Percentiles rank a stretch among this genome's conserved stretches.
Evolutionary conservation across 345 rosid species (phyloP).

Genomic region (Turnera subulata): DNA sequence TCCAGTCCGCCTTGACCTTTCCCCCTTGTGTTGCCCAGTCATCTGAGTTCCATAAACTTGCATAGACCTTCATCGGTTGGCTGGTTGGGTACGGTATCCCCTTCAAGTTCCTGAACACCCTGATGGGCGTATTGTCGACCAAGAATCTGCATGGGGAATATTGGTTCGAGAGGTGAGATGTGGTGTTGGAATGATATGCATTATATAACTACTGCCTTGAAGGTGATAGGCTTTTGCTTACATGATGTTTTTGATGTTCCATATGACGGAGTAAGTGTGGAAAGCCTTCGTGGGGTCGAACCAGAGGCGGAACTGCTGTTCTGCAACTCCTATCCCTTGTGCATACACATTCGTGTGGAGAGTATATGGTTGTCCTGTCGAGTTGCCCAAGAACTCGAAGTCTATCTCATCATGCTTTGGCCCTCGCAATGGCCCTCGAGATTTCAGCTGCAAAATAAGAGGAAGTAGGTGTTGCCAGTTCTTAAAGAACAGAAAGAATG

Average conservation of each 20-base stretch:
- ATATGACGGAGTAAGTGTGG: conserved; percentile 9
- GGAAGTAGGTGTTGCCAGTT: too few relatives aligned
- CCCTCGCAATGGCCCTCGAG: conserved; percentile 11
- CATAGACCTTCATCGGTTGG: too few relatives aligned
- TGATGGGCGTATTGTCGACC: too few relatives aligned
- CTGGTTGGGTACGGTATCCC: too few relatives aligned
- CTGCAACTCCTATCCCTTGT: conserved; percentile 7
- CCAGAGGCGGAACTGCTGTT: conserved; percentile 15
- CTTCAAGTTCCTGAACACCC: too few relatives aligned
- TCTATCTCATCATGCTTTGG: conserved; percentile 14
- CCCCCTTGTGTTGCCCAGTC: too few relatives aligned
- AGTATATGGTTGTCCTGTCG: conserved; percentile 10
- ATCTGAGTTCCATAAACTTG: too few relatives aligned
- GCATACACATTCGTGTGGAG: conserved; percentile 10
- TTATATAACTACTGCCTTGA: too few relatives aligned
- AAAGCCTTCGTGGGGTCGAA: conserved; percentile 15
- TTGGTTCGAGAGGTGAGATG: too few relatives aligned
- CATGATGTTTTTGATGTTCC: conserved; percentile 10
- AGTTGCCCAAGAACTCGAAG: conserved; percentile 8
- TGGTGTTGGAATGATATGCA: too few relatives aligned
- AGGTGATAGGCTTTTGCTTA: neutral
- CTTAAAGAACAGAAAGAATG: neutral
- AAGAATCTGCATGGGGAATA: too few relatives aligned
- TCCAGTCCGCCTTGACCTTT: too few relatives aligned
- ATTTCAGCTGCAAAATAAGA: neutral